A percentile compares a stretch with the other conserved stretches of the same genome.
These are phyloP conservation scores for apple (Malus domestica) DNA, from an alignment of 306 rosid genomes.

Conservation along the genomic window ASM211411v1 NC_041800.1:29424733-29425232, in stretches of 20 bases:
- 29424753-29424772: conserved; percentile 26
- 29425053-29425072: no score
- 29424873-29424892: no score
- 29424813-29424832: background rate
- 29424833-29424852: no score
- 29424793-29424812: conserved; percentile 22
- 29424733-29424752: conserved; percentile 15
- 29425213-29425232: conserved; percentile 20
- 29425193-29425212: conserved; percentile 50
- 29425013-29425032: no score
- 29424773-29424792: conserved; percentile 23
- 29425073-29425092: background rate
- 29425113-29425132: background rate
- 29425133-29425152: background rate
- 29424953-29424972: no score
- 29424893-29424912: no score
- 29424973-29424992: no score
- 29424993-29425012: no score
- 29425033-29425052: no score
- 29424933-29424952: no score
- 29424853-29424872: no score
- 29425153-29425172: background rate
- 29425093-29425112: background rate
- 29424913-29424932: no score
- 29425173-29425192: conserved; percentile 9